Conservation (phyloP, 257 asterid species). For the Pogostemon cablin region DNA sequence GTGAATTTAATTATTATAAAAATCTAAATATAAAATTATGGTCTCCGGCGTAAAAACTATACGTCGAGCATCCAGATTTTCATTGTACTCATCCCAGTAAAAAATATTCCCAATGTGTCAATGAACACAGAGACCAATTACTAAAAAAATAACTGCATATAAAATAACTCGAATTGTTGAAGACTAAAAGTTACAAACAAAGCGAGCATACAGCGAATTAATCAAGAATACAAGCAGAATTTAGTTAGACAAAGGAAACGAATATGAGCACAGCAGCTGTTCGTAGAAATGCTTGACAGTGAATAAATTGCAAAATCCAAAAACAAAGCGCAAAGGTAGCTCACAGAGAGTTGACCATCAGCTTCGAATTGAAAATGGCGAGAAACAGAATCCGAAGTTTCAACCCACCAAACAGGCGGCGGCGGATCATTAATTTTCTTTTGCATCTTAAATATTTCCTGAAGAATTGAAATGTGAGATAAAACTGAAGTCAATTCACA, state of each 20-base stretch:
- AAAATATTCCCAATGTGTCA: conserved; percentile 4
- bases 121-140: conserved; percentile 12
- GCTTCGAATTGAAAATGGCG: conserved; percentile 71
- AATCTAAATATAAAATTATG: background rate
- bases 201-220: conserved; percentile 8
- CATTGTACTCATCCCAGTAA: background rate
- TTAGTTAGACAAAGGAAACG: conserved; percentile 3
- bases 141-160: background rate
- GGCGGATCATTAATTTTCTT: conserved; percentile 41
- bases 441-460: conserved; percentile 66
- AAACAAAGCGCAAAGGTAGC: conserved; percentile 26
- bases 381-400: conserved; percentile 72
- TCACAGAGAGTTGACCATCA: conserved; percentile 77
- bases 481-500: background rate
- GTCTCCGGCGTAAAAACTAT: conserved; percentile 1
- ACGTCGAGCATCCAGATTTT: background rate
- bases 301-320: background rate
- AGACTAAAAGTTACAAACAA: background rate
- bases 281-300: conserved; percentile 27
- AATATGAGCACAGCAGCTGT: conserved; percentile 32
- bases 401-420: conserved; percentile 75
- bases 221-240: conserved; percentile 10
- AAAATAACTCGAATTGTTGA: background rate
- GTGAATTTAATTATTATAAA: background rate
- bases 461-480: conserved; percentile 21